Evolutionary conservation across 1,284 basidiomycete genomes (phyloP), one percentile per base, ranked within the genome.

Genomic region (Rhodotorula sp.): DNA sequence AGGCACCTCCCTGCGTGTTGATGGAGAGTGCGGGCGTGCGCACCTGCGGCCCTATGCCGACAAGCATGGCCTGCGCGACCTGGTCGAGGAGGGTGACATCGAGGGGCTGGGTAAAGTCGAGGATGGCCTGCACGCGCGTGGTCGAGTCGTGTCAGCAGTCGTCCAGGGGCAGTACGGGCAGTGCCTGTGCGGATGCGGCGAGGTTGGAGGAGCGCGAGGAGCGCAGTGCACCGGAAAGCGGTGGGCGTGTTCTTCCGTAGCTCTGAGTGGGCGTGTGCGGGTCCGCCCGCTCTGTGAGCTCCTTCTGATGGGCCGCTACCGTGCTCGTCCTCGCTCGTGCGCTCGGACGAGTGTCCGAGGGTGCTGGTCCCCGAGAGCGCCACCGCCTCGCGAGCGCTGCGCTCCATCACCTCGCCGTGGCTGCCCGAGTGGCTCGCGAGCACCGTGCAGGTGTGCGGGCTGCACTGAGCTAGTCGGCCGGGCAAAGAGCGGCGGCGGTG

Each of bases 31-130:
- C 48, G 64, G 32, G 59, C 48, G 58, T 56, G 68, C 87, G 75
- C 74, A 92, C 92, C 83, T 92, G 89, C 70, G 86, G 84, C 37
- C 91, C 91, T n/a, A 85, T 81, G 55, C 91, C 88, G 25, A 89
- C 88, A 83, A 91, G 93, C 80, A 95, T 90, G 58, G 91, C 86
- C 83, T 89, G 87, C 61, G 92, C 91, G 74, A 95, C 90, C 82
- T 88, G 89, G 84, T 96, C 93, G 81, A 95, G 85, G 69, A 93
- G 85, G 74, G 85, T 82, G 80, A 94, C 88, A 85, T 95, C 92
- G 81, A 94, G 89, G 64, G 93, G 91, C 79, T 86, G 86, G 78
- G 88, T 88, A 41, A 94, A 92, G 85, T 95, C 91, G 81, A 94
- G 89, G 79, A 95, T 85, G 80, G 85, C 87, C 92, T 94, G 75